phyloP scores from a whole-genome alignment of 2,329 filamentous ascomycete species.

The Pyrenochaeta sp. region DNA sequence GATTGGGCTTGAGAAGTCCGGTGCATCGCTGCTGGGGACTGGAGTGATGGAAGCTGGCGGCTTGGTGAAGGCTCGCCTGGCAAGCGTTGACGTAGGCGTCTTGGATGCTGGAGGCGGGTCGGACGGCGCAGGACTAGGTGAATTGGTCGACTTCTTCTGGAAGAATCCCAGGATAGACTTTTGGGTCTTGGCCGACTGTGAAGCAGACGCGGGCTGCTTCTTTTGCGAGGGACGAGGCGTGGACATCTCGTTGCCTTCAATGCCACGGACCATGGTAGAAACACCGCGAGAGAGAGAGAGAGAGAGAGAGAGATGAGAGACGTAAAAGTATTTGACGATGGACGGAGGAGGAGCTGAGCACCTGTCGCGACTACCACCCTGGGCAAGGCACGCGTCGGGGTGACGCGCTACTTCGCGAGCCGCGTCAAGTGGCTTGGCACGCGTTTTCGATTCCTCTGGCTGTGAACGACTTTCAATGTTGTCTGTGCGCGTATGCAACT shows the following conservation, averaged over 20 bases:
- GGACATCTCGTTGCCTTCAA: conserved; percentile 57
- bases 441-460: too few relatives aligned
- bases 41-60: conserved; percentile 66
- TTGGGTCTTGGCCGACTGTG: conserved; percentile 67
- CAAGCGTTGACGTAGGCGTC: conserved; percentile 32
- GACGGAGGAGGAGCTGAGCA: neutral
- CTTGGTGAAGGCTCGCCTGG: conserved; percentile 43
- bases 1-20: conserved; percentile 72
- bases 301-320: neutral
- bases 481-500: too few relatives aligned
- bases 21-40: conserved; percentile 79
- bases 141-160: conserved; percentile 64
- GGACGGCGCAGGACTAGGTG: conserved; percentile 51
- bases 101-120: conserved; percentile 33
- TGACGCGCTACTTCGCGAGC: conserved; percentile 1
- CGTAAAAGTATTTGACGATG: too few relatives aligned
- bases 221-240: conserved; percentile 54
- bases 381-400: conserved; percentile 3
- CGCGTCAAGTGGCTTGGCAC: conserved; percentile 4
- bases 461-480: too few relatives aligned
- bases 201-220: conserved; percentile 54
- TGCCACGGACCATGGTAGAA: conserved; percentile 54
- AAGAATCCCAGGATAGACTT: conserved; percentile 83
- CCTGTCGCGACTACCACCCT: neutral
- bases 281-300: neutral